Percentiles rank a stretch among this genome's conserved stretches.
These are phyloP conservation scores for Adansonia grandidieri DNA, from an alignment of 441 rosid species.

Conservation along the genomic window DNA sequence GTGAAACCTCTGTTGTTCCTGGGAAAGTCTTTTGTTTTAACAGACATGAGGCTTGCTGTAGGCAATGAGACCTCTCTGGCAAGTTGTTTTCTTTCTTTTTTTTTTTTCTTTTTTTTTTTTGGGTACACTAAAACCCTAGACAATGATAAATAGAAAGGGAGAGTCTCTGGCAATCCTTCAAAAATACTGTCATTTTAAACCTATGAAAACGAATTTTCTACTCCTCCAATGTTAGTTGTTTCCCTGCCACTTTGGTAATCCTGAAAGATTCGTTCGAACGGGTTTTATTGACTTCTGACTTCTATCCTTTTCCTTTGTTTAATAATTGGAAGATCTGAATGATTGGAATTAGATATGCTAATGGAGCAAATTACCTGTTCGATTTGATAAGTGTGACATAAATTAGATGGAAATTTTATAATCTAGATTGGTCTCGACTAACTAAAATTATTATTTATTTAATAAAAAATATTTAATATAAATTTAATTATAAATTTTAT, in stretches of 20 bases:
- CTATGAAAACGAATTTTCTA: neutral
- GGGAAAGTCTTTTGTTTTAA: neutral
- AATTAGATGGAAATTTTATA: too few relatives aligned
- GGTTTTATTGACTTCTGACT: neutral
- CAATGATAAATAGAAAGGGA: neutral
- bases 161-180: neutral
- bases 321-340: neutral
- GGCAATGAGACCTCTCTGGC: neutral
- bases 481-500: too few relatives aligned
- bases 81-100: too few relatives aligned
- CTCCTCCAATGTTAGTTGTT: neutral
- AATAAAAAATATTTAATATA: too few relatives aligned
- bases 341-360: too few relatives aligned
- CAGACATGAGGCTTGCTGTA: neutral
- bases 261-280: neutral
- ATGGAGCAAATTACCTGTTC: too few relatives aligned
- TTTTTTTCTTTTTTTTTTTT: too few relatives aligned
- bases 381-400: too few relatives aligned
- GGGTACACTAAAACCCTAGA: neutral
- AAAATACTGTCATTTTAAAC: neutral
- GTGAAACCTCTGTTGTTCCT: neutral
- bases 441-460: too few relatives aligned
- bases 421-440: too few relatives aligned
- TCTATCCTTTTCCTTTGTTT: neutral
- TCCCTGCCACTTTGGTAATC: neutral